phyloP scores from a whole-genome alignment of 2,329 filamentous ascomycete genomes.

The Colletotrichum brevisporum region DNA sequence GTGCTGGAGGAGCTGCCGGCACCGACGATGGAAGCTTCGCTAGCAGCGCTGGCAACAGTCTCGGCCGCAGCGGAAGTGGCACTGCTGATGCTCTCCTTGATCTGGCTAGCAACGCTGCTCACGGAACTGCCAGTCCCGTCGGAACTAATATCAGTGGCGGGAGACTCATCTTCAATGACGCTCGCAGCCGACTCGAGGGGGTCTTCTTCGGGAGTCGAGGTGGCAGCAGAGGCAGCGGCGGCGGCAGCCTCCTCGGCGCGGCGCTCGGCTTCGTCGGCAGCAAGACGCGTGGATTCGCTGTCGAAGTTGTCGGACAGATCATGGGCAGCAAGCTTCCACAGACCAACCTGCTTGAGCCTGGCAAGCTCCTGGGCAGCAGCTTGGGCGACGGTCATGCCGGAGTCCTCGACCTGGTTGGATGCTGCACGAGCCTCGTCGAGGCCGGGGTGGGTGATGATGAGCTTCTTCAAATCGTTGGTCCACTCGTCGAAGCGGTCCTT shows the following conservation, averaged over 20 bases:
- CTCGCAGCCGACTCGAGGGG: conserved; percentile 39
- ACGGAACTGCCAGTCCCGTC: conserved; percentile 17
- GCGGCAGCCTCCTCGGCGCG: conserved; percentile 48
- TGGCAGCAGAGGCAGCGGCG: conserved; percentile 40
- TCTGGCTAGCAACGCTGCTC: conserved; percentile 24
- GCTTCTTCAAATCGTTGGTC: conserved; percentile 83
- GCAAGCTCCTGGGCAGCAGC: conserved; percentile 84
- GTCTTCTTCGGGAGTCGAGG: conserved; percentile 38
- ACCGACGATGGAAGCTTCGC: conserved; percentile 41
- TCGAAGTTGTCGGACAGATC: conserved; percentile 87
- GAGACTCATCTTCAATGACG: conserved; percentile 39
- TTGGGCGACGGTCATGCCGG: conserved; percentile 85
- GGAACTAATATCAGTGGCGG: conserved; percentile 26
- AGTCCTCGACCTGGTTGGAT: conserved; percentile 78
- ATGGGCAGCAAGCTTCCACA: conserved; percentile 83
- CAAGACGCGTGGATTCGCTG: conserved; percentile 72
- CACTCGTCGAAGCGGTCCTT: conserved; percentile 87
- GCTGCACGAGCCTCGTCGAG: conserved; percentile 77
- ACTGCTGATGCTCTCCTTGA: conserved; percentile 32
- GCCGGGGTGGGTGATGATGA: conserved; percentile 81
- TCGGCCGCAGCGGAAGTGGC: conserved; percentile 43
- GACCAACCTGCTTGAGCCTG: conserved; percentile 85
- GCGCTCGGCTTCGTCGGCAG: conserved; percentile 61
- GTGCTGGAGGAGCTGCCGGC: conserved; percentile 13
- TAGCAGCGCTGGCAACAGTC: conserved; percentile 42